A percentile compares a stretch with the other conserved stretches of the same genome.
phyloP scores from a whole-genome alignment of 345 rosid species.

The Hypericum perforatum region DNA sequence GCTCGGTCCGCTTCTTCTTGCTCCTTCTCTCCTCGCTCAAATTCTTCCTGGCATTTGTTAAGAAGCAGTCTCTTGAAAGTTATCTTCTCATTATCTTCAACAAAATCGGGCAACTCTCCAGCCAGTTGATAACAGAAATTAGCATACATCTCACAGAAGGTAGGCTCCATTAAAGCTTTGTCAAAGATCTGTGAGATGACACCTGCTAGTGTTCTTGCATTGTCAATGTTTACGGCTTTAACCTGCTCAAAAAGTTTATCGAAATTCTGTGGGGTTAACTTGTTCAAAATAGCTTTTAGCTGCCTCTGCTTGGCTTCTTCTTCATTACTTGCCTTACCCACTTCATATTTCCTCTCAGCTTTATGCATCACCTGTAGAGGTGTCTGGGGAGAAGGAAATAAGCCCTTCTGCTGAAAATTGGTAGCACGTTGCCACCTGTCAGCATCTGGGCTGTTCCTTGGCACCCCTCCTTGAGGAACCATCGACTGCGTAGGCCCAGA shows the following conservation, averaged over 20 bases:
- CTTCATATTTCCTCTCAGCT: slow-evolving; percentile 88
- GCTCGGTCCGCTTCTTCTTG: slow-evolving; percentile 87
- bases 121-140: slow-evolving; percentile 66
- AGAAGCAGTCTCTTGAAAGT: slow-evolving; percentile 81
- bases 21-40: slow-evolving; percentile 86
- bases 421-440: slow-evolving; percentile 84
- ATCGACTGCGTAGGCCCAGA: slow-evolving; percentile 65
- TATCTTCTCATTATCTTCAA: slow-evolving; percentile 57
- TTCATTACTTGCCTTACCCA: slow-evolving; percentile 67
- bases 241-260: slow-evolving; percentile 91
- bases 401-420: slow-evolving; percentile 57
- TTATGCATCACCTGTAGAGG: slow-evolving; percentile 80
- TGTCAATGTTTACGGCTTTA: slow-evolving; percentile 74
- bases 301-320: slow-evolving; percentile 80
- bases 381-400: slow-evolving; percentile 79
- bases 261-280: slow-evolving; percentile 93
- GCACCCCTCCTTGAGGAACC: slow-evolving; percentile 57
- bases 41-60: slow-evolving; percentile 94
- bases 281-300: slow-evolving; percentile 82
- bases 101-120: slow-evolving; percentile 61
- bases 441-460: slow-evolving; percentile 48
- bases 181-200: slow-evolving; percentile 92
- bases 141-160: too few species aligned
- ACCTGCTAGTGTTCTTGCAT: slow-evolving; percentile 54
- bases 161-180: slow-evolving; percentile 96